Base-by-base conservation (phyloP, 2,329 filamentous ascomycete genomes). In the Calcarisporium arbuscula region DNA sequence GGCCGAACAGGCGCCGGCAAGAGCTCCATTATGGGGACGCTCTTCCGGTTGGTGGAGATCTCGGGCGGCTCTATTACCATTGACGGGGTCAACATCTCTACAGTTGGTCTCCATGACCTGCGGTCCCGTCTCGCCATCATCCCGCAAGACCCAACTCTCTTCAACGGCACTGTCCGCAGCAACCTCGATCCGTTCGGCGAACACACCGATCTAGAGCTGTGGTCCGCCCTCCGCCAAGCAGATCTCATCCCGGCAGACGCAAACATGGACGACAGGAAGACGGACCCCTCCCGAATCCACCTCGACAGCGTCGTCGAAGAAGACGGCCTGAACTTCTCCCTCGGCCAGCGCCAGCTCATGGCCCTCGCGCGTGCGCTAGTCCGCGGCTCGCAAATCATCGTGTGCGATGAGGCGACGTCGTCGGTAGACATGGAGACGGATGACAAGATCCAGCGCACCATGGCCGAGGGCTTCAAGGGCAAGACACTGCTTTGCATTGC, bases 371-470 rank as follows among this genome's bases (percentile, higher is more conserved):
- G 92, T 1, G 92, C 92, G 0, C 75, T 98, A 3, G 90, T 96
- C 5, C 80, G 90, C 23, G 79, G 82, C 28, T 84, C 82, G 1
- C 86, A 84, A 48, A 95, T 96, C 61, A 95, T 96, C 49, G 82
- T 98, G 32, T 95, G 90, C 60, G 92, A 98, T 65, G 92, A 98
- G 61, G 92, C 92, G 1, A 98, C 92, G 0, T 87, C 82, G 2
- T 85, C 78, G 0, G 89, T 96, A 7, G 90, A 96, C 58, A 92
- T 95, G 69, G 90, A 95, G 54, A 96, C 90, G 4, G 92, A 98
- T 55, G 82, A 87, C 60, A 94, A 92, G 72, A 95, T 96, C 54
- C 90, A 96, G 60, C 68, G 70, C 36, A 94, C 89, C 4, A 95
- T 96, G 60, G 82, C 85, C 1, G 72, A 74, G 2, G 89, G 81